Evolutionary conservation across 2,329 filamentous ascomycete genomes (phyloP), one percentile per base, ranked within the genome.

Genomic region (Colletotrichum sp.): DNA sequence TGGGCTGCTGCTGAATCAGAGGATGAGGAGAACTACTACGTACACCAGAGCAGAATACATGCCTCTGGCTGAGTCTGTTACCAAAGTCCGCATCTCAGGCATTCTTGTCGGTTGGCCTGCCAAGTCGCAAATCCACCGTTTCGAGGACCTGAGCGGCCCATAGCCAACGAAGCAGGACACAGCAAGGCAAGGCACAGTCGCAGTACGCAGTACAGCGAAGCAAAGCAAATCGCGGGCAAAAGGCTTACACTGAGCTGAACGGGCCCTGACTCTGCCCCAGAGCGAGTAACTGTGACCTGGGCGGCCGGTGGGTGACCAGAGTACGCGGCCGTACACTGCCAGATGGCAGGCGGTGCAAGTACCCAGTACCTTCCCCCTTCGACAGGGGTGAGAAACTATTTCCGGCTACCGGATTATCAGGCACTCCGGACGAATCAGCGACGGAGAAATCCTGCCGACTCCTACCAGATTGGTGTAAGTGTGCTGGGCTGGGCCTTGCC

Each of bases 321-420:
- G 57, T 63, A 69, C 71, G 36, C 24, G 39, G 18, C 55, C 21
- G 18, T 28, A 26, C n/a, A 68, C 74, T 64, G 70, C 57, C 59
- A 73, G 64, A 55, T 65, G 70, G 59, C 64, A 69, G 71, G 26
- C 24, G 16, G 9, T 9, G 10, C 34, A 76, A 32, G 74, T 76
- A 76, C 18, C 44, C 5, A 36, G 49, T 74, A 76, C 74, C 59
- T 73, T 16, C n/a, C 21, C 16, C 36, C 55, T 18, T 30, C 36
- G 55, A 68, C 73, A 75, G 69, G 72, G 73, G 65, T 36, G 12
- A 24, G 18, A 69, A 26, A 57, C 64, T 60, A 71, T 71, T 64
- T 67, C 73, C 81, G 79, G 81, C 66, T 66, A 67, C 57, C 82
- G 82, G 82, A 84, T 80, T 80, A 82, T 83, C 80, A 52, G 13